Evolutionary conservation across 257 asterid genomes (phyloP), one percentile per base, ranked within the genome.

Genomic region (Gentiana macrophylla): DNA sequence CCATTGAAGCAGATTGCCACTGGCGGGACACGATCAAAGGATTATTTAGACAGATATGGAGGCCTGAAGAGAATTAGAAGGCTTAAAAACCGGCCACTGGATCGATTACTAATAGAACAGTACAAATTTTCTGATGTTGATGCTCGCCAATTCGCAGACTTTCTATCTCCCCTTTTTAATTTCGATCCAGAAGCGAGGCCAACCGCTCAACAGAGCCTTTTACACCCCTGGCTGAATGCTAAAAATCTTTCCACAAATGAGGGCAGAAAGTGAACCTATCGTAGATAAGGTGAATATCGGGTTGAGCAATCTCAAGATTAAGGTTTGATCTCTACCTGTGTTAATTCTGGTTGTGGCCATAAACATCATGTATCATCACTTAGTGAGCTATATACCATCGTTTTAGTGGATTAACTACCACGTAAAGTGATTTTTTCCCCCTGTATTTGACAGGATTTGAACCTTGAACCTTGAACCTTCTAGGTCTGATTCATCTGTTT

Each of bases 101-200:
- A 85, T 70, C 83, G 86, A 60, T 62, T 85, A 38, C 90, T 92
- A 46, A 69, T 81, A 54, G 97, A 85, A 54, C 88, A 85, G 69
- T 80, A 63, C 64, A 84, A 81, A 59, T 75, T 92, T 44, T 66
- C 80, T 6, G 83, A 67, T 5, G 55, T 59, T 11, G 94, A 85
- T 69, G 99, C 95, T 62, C 81, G 68, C 50, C 90, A 78, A 37
- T 79, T 92, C 50, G 67, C 86, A 1, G 74, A 68, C 24, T 92
- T 92, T 74, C 94, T 92, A n/a, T 63, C 62, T 59, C 94, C 97
- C 67, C 78, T 92, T 44, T 81, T 92, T 55, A 83, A 81, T 73
- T 92, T 88, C 67, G 97, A 83, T 35, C 94, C 99, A 11, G 95
- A 88, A 57, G 88, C 86, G 62, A 86, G 99, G 57, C 99, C 97